Conservation (phyloP, 306 rosid species). For the Inga leiocalycina region DNA sequence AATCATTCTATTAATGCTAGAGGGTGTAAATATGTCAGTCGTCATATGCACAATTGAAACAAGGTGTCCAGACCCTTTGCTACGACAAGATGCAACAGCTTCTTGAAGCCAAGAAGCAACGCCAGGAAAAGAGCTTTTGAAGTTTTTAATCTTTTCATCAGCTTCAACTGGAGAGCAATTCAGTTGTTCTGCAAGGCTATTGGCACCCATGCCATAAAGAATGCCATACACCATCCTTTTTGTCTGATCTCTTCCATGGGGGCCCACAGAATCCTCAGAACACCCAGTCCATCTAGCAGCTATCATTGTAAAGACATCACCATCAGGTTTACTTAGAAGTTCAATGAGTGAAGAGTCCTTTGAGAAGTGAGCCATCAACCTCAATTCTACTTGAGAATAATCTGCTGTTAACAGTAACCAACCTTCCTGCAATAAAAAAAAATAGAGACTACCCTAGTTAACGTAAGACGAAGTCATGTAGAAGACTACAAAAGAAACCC, state of each 20-base stretch:
- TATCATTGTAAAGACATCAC: slow-evolving; percentile 85
- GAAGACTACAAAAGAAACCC: slow-evolving; percentile 23
- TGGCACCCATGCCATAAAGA: slow-evolving; percentile 97
- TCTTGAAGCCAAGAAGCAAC: slow-evolving; percentile 94
- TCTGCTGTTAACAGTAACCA: slow-evolving; percentile 94
- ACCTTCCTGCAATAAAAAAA: slow-evolving; percentile 61
- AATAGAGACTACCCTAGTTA: slow-evolving; percentile 13
- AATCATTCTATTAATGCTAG: background rate
- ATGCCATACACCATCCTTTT: slow-evolving; percentile 93
- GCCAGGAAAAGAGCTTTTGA: slow-evolving; percentile 83
- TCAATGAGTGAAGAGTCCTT: slow-evolving; percentile 74
- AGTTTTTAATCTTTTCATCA: slow-evolving; percentile 74
- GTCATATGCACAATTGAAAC: slow-evolving; percentile 27
- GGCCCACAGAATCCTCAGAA: slow-evolving; percentile 65
- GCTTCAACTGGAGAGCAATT: slow-evolving; percentile 82
- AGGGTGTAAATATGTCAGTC: slow-evolving; percentile 11
- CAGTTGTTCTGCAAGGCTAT: slow-evolving; percentile 84
- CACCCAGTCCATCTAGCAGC: slow-evolving; percentile 90
- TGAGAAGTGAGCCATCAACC: slow-evolving; percentile 98
- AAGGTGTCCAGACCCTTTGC: slow-evolving; percentile 73
- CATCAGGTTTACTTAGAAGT: slow-evolving; percentile 71
- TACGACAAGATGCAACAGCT: slow-evolving; percentile 71
- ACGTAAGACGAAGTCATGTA: slow-evolving; percentile 17
- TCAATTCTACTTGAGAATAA: slow-evolving; percentile 95
- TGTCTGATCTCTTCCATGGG: slow-evolving; percentile 81